Evolutionary conservation across 2,329 filamentous ascomycete species (phyloP).

Genomic region (Claviceps monticola): DNA sequence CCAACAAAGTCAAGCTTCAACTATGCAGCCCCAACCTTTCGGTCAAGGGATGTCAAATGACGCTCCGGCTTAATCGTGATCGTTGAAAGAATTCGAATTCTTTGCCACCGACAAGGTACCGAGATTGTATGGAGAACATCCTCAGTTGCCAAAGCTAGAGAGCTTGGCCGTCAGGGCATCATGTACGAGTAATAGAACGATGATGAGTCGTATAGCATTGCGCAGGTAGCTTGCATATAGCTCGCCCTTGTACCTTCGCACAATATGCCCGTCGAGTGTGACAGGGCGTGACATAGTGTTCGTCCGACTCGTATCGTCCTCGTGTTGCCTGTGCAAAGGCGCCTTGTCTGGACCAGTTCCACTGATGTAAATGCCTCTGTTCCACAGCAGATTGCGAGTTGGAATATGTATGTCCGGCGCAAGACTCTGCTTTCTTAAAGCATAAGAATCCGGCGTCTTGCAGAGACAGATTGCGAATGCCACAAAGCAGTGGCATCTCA

Average conservation of each 20-base stretch:
- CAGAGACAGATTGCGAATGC: background rate
- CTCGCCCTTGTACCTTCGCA: too few species aligned
- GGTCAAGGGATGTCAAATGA: conserved; percentile 65
- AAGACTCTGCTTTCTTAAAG: background rate
- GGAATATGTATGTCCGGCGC: background rate
- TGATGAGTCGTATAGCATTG: background rate
- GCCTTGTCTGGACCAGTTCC: background rate
- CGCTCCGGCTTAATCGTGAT: conserved; percentile 99
- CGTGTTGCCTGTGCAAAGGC: background rate
- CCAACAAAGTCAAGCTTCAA: conserved; percentile 92
- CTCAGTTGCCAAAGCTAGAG: conserved; percentile 46
- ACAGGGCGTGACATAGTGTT: background rate
- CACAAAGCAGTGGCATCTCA: background rate
- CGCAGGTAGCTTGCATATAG: background rate
- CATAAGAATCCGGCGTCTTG: background rate
- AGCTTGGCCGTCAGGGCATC: conserved; percentile 42
- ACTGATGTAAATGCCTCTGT: background rate
- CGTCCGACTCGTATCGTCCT: background rate
- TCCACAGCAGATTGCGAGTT: background rate
- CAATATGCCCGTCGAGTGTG: background rate
- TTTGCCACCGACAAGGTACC: conserved; percentile 77
- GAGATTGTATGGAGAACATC: conserved; percentile 54
- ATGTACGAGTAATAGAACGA: conserved; percentile 6
- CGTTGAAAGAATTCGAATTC: conserved; percentile 39
- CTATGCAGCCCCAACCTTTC: conserved; percentile 77